These are phyloP conservation scores for Sporormia fimetaria DNA, from an alignment of 495 filamentous ascomycete genomes.

Conservation along the genomic window DNA sequence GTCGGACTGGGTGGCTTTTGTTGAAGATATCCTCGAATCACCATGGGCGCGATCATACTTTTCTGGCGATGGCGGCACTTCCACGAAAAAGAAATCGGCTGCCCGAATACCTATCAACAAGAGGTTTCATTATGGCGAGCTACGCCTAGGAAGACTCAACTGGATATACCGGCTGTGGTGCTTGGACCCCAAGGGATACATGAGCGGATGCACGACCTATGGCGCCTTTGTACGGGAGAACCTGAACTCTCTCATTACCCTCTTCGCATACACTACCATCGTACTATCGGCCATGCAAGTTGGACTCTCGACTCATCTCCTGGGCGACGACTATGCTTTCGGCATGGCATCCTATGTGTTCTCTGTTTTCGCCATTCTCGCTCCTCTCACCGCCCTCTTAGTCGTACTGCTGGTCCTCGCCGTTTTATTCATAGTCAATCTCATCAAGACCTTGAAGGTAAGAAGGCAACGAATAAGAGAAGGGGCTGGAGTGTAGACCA, in stretches of 20 bases:
- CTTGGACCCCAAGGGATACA: conserved; percentile 9
- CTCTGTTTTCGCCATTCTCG: conserved; percentile 33
- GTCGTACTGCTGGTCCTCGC: conserved; percentile 3
- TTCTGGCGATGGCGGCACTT: too few species aligned
- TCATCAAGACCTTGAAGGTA: conserved; percentile 9
- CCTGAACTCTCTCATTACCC: conserved; percentile 35
- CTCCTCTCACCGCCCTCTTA: conserved; percentile 5
- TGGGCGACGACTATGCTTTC: conserved; percentile 35
- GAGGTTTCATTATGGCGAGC: conserved; percentile 25
- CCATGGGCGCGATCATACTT: too few species aligned
- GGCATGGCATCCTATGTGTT: conserved; percentile 43
- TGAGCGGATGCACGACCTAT: conserved; percentile 17
- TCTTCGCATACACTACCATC: conserved; percentile 40
- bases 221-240: conserved; percentile 34
- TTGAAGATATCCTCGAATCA: too few species aligned
- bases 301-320: conserved; percentile 37
- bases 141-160: conserved; percentile 23
- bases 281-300: conserved; percentile 50
- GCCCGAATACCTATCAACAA: conserved; percentile 17
- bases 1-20: conserved; percentile 9
- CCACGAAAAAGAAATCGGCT: too few species aligned
- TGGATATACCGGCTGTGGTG: conserved; percentile 15
- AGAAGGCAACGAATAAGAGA: neutral
- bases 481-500: conserved; percentile 14
- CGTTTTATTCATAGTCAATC: conserved; percentile 7